Evolutionary conservation across 495 filamentous ascomycete species (phyloP), one percentile per base, ranked within the genome.

Genomic region (Podospora pseudopauciseta): DNA sequence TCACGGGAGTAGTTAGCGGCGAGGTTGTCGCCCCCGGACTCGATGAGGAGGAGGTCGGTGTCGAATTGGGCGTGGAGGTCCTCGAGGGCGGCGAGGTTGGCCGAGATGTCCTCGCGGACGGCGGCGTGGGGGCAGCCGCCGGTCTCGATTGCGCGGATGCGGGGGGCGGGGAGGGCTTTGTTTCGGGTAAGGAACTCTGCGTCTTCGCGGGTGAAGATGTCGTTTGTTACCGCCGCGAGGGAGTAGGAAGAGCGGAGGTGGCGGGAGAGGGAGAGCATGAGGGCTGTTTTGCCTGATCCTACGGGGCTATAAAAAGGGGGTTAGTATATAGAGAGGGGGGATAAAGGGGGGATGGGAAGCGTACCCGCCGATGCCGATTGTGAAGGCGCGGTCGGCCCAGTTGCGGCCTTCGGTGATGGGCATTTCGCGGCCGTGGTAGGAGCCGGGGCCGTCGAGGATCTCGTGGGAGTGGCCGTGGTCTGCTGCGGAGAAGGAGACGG

Each of bases 121-220:
- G 95, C 95, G 67, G 95, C 95, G 83, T 99, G 95, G 2, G 95
- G 95, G 77, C 95, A 99, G 26, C 95, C 95, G 75, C 95, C 95
- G 3, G 95, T 99, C 80, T 99, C 95, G 81, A 99, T 98, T 74
- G 95, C 95, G 68, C 88, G 86, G 82, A 99, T 97, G 61, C 94
- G 91, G 1, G 78, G 70, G 0, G 94, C 81, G 0, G 94, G 89
- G 0, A 99, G 91, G 30, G 95, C 95, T 68, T 84, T 79, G 85
- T 97, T 85, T 57, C 88, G 87, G 65, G 91, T 94, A 0, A 99
- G 90, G 85, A 99, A 99, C 76, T 98, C 95, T 80, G 92, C 92
- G 81, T 99, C 95, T 82, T 99, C 95, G 68, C 91, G 91, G 28
- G 95, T 98, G 86, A 99, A 99, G 85, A 98, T 98, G 83, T 99